Evolutionary conservation across 2,329 filamentous ascomycete species (phyloP).

Genomic region (Talaromyces sp.): DNA sequence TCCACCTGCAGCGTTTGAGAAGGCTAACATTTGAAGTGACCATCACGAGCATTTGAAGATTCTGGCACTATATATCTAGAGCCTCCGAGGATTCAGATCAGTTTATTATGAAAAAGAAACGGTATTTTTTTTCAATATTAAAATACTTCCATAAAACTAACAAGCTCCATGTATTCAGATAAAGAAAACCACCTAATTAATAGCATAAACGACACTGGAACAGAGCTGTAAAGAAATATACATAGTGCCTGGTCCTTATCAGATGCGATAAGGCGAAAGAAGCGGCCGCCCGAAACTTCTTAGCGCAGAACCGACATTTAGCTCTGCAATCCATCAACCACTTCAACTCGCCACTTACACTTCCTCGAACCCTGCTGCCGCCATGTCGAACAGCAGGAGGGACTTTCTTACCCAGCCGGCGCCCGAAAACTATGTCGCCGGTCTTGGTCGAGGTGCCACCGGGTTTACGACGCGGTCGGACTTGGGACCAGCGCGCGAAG

Average conservation of each 20-base stretch:
- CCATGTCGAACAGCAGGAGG: constrained; percentile 58
- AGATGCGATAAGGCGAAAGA: constrained; percentile 7
- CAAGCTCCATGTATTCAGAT: too few relatives aligned
- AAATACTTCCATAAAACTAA: too few relatives aligned
- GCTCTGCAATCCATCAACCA: not conserved
- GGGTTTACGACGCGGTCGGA: constrained; percentile 97
- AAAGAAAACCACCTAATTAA: not conserved
- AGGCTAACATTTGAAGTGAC: too few relatives aligned
- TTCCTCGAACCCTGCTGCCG: constrained; percentile 15
- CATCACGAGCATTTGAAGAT: too few relatives aligned
- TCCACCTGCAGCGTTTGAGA: too few relatives aligned
- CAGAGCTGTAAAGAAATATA: not conserved
- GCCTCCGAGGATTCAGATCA: too few relatives aligned
- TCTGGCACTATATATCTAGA: too few relatives aligned
- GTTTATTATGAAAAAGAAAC: too few relatives aligned
- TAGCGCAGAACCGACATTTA: not conserved
- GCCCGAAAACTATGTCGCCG: constrained; percentile 86
- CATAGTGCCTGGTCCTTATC: not conserved
- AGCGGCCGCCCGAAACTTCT: not conserved
- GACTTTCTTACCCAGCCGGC: constrained; percentile 87
- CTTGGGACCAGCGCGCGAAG: constrained; percentile 88
- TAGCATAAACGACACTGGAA: not conserved
- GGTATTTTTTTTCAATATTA: too few relatives aligned
- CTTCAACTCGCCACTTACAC: not conserved
- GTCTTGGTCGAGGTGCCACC: constrained; percentile 93